Base-by-base conservation (phyloP, 176 grass and related monocot genomes). In the Zea luxurians region DNA sequence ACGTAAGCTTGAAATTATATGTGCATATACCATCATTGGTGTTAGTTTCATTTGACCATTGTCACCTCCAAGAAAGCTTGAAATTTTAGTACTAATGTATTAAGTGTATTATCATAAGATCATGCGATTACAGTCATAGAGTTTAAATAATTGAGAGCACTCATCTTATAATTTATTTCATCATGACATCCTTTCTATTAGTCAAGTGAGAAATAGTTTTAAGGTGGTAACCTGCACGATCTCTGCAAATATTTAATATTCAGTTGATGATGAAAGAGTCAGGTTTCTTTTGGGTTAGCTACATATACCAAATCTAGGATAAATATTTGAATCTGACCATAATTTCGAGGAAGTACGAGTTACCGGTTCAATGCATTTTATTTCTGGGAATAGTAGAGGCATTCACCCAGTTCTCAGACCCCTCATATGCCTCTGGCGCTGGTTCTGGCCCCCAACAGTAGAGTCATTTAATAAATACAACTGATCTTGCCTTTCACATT, bases 231-330 rank as follows among this genome's bases (percentile, higher is more conserved):
- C 8, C 17, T 42, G 44, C 6, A 20, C 4, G 15, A 7, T 59
- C 7, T 27, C 3, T 75, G 17, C 37, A 75, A 60, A 44, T 60
- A 55, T 74, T 73, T 2, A 58, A 21, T 58, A 57, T 74, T 73
- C 9, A 40, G n/a, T 58, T 2, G 50, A n/a, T 4, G 16, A 40
- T 58, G 37, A 73, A 58, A 40, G 6, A 49, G 34, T 8, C 46
- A 48, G 48, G 45, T 13, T 66, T 66, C 4, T 13, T 40, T 12
- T 40, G 48, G 10, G 50, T 13, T 40, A 66, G 38, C 35, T 49
- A 64, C 13, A 0, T 64, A 38, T 50, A 4, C 4, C 10, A 12
- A 4, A 48, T 11, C 64, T 64, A 12, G 20, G 16, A 48, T 10
- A 76, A 46, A 35, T 76, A 9, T 62, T 37, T 10, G 11, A 11